phyloP scores from a whole-genome alignment of 768 basidiomycete genomes.

The Lyophyllum atratum region DNA sequence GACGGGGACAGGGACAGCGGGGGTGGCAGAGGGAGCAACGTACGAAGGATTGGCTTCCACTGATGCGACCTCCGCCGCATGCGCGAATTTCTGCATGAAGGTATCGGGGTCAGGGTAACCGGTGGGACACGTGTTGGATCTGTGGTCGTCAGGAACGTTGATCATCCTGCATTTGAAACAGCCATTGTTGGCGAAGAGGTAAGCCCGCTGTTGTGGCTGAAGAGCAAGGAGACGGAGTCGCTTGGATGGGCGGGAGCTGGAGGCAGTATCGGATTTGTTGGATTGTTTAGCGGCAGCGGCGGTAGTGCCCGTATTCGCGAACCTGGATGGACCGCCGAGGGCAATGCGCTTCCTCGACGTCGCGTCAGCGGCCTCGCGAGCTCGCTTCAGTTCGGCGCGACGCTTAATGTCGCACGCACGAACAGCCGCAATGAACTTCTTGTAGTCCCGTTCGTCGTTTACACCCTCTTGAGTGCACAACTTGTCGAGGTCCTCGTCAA shows the following conservation, averaged over 20 bases:
- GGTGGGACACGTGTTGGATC: no score
- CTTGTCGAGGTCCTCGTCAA: neutral
- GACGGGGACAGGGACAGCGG: no score
- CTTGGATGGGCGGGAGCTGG: neutral
- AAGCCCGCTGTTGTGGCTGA: neutral
- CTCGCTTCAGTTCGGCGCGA: neutral
- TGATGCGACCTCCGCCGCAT: neutral
- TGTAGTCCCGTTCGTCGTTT: neutral
- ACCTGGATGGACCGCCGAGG: neutral
- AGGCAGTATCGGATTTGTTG: no score
- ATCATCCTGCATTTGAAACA: neutral
- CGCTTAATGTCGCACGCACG: neutral
- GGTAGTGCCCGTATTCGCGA: neutral
- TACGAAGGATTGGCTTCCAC: neutral
- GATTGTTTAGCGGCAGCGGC: no score
- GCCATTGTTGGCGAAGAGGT: neutral
- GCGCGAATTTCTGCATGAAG: no score
- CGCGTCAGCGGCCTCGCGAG: neutral
- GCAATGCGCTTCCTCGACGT: neutral
- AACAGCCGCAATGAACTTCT: neutral
- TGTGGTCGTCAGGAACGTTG: no score
- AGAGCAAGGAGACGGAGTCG: neutral
- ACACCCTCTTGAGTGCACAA: neutral
- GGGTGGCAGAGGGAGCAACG: no score
- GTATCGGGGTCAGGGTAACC: no score